A percentile compares a stretch with the other conserved stretches of the same genome.
phyloP scores from a whole-genome alignment of 805 yeast genomes.

The Cyberlindnera mycetangii region DNA sequence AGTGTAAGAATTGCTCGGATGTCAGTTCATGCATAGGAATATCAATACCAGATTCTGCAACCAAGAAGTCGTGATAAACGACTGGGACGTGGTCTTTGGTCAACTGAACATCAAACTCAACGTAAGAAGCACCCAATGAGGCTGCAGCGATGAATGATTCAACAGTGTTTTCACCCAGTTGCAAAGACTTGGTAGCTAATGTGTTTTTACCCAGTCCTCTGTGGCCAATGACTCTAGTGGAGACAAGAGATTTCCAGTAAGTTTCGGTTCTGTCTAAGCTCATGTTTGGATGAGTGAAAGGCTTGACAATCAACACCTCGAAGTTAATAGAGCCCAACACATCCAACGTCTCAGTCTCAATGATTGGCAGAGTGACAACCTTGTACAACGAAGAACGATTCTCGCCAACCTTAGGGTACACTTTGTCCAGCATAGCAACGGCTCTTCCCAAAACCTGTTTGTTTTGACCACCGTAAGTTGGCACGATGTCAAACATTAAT shows the following conservation, averaged over 20 bases:
- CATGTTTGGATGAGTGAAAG: conserved; percentile 72
- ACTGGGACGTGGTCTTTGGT: conserved; percentile 92
- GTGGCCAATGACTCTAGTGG: conserved; percentile 93
- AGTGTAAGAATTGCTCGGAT: conserved; percentile 76
- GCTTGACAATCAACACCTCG: conserved; percentile 66
- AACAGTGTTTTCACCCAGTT: conserved; percentile 92
- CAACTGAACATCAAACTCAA: conserved; percentile 93
- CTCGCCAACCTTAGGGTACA: conserved; percentile 64
- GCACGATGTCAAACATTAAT: conserved; percentile 81
- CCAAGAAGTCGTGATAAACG: conserved; percentile 89
- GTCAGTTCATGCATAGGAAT: conserved; percentile 94
- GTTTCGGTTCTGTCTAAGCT: conserved; percentile 65
- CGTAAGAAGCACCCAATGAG: conserved; percentile 92
- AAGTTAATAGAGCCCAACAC: conserved; percentile 75
- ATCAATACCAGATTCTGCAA: conserved; percentile 94
- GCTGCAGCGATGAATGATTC: conserved; percentile 96
- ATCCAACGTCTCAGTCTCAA: conserved; percentile 69
- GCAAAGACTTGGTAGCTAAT: conserved; percentile 68
- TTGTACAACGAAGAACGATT: conserved; percentile 65
- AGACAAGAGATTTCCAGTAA: conserved; percentile 87
- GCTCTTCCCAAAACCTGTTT: conserved; percentile 73
- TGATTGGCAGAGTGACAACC: conserved; percentile 67
- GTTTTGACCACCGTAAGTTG: conserved; percentile 65
- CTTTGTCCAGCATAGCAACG: conserved; percentile 64
- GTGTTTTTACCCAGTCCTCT: conserved; percentile 91